phyloP scores from a whole-genome alignment of 768 basidiomycete species.

The Suillus brevipes region DNA sequence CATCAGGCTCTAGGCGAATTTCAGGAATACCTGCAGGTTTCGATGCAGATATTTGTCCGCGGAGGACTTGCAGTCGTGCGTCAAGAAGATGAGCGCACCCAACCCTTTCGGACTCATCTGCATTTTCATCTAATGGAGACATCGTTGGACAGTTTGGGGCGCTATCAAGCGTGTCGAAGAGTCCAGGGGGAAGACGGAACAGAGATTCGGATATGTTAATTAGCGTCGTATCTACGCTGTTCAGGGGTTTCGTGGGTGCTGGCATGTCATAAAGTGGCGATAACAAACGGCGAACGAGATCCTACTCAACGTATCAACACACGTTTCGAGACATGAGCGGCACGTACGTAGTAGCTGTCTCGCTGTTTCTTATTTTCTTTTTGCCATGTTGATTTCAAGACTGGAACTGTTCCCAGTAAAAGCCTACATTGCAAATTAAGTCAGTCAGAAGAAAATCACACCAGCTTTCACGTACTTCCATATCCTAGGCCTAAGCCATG shows the following conservation, averaged over 20 bases:
- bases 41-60: slow-evolving; percentile 27
- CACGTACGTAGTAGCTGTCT: slow-evolving; percentile 70
- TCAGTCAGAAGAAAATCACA: slow-evolving; percentile 9
- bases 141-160: slow-evolving; percentile 37
- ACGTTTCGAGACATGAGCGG: background rate
- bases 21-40: slow-evolving; percentile 36
- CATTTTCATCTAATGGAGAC: slow-evolving; percentile 53
- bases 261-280: slow-evolving; percentile 50
- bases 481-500: slow-evolving; percentile 72
- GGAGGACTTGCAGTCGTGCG: slow-evolving; percentile 48
- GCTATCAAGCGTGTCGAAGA: slow-evolving; percentile 53
- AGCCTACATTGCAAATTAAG: slow-evolving; percentile 40
- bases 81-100: slow-evolving; percentile 54
- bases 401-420: slow-evolving; percentile 62
- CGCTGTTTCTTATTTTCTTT: slow-evolving; percentile 58
- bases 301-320: slow-evolving; percentile 41
- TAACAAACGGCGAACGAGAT: slow-evolving; percentile 65
- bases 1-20: slow-evolving; percentile 39
- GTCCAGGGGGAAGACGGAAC: slow-evolving; percentile 49
- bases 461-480: slow-evolving; percentile 60
- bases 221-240: slow-evolving; percentile 48
- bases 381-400: slow-evolving; percentile 58
- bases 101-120: slow-evolving; percentile 49
- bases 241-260: slow-evolving; percentile 40
- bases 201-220: slow-evolving; percentile 56